phyloP scores from a whole-genome alignment of 176 grass and related monocot genomes.

The Carex cristatella region DNA sequence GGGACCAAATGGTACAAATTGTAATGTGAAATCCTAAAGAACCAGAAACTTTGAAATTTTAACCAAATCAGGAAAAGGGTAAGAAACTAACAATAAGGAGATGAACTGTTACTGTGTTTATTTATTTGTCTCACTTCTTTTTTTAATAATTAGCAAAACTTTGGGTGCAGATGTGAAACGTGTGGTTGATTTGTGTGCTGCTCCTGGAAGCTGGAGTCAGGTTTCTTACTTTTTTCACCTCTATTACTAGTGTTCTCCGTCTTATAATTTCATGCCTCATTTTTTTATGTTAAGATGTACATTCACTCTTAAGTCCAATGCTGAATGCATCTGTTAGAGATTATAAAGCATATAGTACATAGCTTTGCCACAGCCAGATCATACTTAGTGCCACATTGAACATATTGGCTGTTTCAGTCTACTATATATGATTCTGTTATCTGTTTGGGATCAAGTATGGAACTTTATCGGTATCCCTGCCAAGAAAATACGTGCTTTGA shows the following conservation, averaged over 20 bases:
- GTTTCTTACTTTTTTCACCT: constrained; percentile 18
- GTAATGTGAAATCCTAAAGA: background rate
- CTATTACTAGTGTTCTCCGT: background rate
- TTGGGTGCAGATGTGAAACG: constrained; percentile 60
- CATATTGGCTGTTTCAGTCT: background rate
- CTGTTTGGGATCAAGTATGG: background rate
- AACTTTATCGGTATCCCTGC: background rate
- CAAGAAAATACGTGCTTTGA: background rate
- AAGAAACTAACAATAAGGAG: background rate
- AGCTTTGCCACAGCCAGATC: background rate
- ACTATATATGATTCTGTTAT: background rate
- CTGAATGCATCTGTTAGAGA: background rate
- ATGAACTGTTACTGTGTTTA: background rate
- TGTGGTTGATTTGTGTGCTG: constrained; percentile 86
- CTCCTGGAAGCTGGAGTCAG: constrained; percentile 97
- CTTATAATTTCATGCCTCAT: background rate
- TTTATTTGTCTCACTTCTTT: background rate
- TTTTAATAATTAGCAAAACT: background rate
- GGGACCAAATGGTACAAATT: background rate
- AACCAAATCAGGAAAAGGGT: background rate
- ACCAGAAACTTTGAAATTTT: background rate
- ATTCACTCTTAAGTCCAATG: background rate
- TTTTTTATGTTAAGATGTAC: background rate
- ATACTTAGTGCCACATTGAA: background rate
- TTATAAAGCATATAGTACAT: background rate